A percentile compares a stretch with the other conserved stretches of the same genome.
Conservation (phyloP, 2,329 filamentous ascomycete species). For the Pseudodiploospora longispora region DNA sequence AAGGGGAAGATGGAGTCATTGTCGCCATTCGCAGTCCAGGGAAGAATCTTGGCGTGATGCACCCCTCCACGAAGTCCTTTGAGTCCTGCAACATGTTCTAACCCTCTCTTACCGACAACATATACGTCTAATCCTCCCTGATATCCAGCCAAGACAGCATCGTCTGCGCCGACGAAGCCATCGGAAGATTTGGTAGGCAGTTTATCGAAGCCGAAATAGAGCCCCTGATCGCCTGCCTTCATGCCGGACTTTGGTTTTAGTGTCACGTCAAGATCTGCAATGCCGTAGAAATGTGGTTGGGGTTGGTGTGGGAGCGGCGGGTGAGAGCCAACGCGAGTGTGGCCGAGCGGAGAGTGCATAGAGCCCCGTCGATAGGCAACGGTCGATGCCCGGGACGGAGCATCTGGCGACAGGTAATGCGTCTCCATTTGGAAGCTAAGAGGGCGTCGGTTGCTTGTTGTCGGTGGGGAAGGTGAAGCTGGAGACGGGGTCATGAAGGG, state of each 20-base stretch:
- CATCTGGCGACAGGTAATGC: conserved; percentile 34
- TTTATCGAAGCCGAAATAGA: conserved; percentile 74
- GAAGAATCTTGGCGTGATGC: conserved; percentile 72
- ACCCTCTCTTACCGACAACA: conserved; percentile 60
- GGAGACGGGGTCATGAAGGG: conserved; percentile 36
- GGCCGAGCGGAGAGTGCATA: conserved; percentile 42
- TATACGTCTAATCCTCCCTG: conserved; percentile 75
- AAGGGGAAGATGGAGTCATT: conserved; percentile 57
- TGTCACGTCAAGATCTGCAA: conserved; percentile 67
- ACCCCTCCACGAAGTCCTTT: conserved; percentile 74
- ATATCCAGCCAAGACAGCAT: conserved; percentile 67
- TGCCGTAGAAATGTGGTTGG: conserved; percentile 69
- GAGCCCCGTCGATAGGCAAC: conserved; percentile 35
- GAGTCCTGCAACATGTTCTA: conserved; percentile 62
- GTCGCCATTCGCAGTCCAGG: conserved; percentile 53
- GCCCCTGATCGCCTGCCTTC: conserved; percentile 59
- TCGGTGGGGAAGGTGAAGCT: conserved; percentile 32
- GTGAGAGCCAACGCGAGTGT: conserved; percentile 33
- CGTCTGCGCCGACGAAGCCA: conserved; percentile 39
- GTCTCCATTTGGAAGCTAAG: conserved; percentile 48
- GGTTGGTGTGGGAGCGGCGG: conserved; percentile 67
- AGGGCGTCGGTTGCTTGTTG: conserved; percentile 32
- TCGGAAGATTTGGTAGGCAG: conserved; percentile 40
- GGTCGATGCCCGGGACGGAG: conserved; percentile 27
- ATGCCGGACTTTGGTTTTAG: conserved; percentile 46